Base-by-base conservation (phyloP, 257 asterid genomes). In the Penstemon eatonii region DNA sequence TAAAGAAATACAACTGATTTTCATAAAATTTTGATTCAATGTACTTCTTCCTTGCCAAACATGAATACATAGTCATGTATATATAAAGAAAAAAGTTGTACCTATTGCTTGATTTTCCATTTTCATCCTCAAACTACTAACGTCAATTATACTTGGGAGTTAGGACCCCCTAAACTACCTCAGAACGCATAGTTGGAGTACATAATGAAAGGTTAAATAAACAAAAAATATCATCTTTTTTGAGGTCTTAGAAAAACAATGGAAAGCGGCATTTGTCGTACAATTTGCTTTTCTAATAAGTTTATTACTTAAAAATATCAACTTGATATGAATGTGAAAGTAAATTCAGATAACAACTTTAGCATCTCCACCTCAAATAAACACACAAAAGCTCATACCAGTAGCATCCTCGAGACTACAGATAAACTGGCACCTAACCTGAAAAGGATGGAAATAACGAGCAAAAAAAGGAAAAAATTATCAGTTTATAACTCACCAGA, bases 401-500 rank as follows among this genome's bases (percentile, higher is more conserved):
- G 37, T 56, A 15, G 56, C 56, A 53, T 51, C 42, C 42, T 46
- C 19, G 6, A 63, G 39, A 69, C 53, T 57, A n/a, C 46, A 61
- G 51, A 37, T 18, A 69, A 60, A 19, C 59, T 10, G 44, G 7
- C 13, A 19, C 47, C 15, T 50, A 70, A 70, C 13, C 53, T 44
- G 19, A 39, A 58, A 46, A 42, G 5, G 42, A 10, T 19, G 57
- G 40, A 10, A 8, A 25, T 55, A 53, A 60, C 10, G 36, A 15
- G 4, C 2, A 40, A 54, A 72, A 53, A 68, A 40, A 8, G 50
- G 33, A 25, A 25, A 50, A 64, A 60, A 59, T 47, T 11, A 54
- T 51, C 8, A 25, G 62, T 55, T 40, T 42, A 66, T 62, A 50
- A 64, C 86, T 66, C 65, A 87, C 95, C 96, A 57, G 87, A 71